phyloP scores from a whole-genome alignment of 1,284 basidiomycete species.

The Leccinum subrobustum region DNA sequence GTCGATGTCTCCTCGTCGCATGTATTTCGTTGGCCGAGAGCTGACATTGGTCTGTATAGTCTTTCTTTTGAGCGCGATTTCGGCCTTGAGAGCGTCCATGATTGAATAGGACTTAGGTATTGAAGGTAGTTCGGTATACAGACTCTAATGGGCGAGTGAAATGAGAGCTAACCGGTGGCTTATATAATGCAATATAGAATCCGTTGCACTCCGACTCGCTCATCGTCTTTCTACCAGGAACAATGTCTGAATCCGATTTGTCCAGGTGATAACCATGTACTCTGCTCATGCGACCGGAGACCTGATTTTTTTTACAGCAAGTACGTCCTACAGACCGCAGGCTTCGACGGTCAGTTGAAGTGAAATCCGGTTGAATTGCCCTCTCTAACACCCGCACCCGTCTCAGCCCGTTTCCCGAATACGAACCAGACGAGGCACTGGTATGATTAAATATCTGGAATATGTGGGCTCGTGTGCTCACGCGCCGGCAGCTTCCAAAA shows the following conservation, averaged over 20 bases:
- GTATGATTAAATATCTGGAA: slow-evolving; percentile 43
- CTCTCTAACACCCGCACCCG: slow-evolving; percentile 10
- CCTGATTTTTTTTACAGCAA: slow-evolving; percentile 49
- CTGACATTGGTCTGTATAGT: slow-evolving; percentile 45
- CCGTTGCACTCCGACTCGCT: slow-evolving; percentile 42
- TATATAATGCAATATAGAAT: slow-evolving; percentile 27
- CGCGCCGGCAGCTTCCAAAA: slow-evolving; percentile 76
- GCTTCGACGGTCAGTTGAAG: slow-evolving; percentile 70
- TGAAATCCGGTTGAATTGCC: background rate
- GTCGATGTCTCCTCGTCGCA: slow-evolving; percentile 81
- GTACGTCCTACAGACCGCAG: slow-evolving; percentile 82
- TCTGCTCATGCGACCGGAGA: background rate
- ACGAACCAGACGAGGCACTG: slow-evolving; percentile 95
- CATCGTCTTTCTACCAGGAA: slow-evolving; percentile 21
- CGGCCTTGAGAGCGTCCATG: slow-evolving; percentile 88
- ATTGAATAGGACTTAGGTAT: background rate
- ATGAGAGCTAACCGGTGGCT: slow-evolving; percentile 11
- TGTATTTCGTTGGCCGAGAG: slow-evolving; percentile 73
- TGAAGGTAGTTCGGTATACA: background rate
- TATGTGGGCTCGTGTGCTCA: slow-evolving; percentile 8
- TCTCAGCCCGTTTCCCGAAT: slow-evolving; percentile 89
- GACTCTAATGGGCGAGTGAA: no score
- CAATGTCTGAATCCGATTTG: slow-evolving; percentile 59
- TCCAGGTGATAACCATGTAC: slow-evolving; percentile 44
- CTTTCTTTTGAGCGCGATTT: slow-evolving; percentile 88